Evolutionary conservation across 208 protist species (phyloP), one percentile per base, ranked within the genome.

Genomic region (Acanthamoeba sp.): DNA sequence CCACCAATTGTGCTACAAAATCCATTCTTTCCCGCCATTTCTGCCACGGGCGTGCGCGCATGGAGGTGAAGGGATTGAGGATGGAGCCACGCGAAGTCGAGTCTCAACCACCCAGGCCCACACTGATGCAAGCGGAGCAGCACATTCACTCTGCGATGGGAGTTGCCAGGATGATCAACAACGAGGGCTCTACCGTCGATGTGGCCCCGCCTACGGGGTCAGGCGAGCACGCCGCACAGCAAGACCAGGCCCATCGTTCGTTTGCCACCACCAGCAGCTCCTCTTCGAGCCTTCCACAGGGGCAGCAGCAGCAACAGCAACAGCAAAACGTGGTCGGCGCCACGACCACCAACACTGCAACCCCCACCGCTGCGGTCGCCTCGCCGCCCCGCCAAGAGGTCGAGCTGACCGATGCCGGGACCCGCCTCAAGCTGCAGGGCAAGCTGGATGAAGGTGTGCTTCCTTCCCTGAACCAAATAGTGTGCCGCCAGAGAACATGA

Each of bases 321-420:
- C n/a, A n/a, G n/a, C n/a, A n/a, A n/a, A n/a, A n/a, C n/a, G n/a
- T n/a, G n/a, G n/a, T n/a, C 73, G 20, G 0, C 40, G 16, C 76
- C 22, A 27, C n/a, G 38, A 20, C 45, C 38, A 22, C 20, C 34
- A 32, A 59, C 52, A 52, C 45, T 38, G 36, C 76, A 9, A 38
- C 76, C 18, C 12, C 76, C 7, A 2, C 45, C 76, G 22, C 76
- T 55, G 29, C 64, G 9, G 64, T 29, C 12, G 29, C 64, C 34
- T 24, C 64, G 27, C 64, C 64, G 29, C 32, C 52, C 14, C 36
- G 42, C 7, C 34, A 45, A 12, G 76, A 85, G 76, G 76, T 85
- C 9, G 95, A 42, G 20, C 82, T 96, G 16, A 91, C 95, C 22
- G 95, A 96, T 93, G n/a, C 95, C n/a, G 95, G 88, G 10, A 96